A percentile compares a stretch with the other conserved stretches of the same genome.
Evolutionary conservation across 78 protist species (phyloP).

Genomic region (Chrysochromulina parva): DNA sequence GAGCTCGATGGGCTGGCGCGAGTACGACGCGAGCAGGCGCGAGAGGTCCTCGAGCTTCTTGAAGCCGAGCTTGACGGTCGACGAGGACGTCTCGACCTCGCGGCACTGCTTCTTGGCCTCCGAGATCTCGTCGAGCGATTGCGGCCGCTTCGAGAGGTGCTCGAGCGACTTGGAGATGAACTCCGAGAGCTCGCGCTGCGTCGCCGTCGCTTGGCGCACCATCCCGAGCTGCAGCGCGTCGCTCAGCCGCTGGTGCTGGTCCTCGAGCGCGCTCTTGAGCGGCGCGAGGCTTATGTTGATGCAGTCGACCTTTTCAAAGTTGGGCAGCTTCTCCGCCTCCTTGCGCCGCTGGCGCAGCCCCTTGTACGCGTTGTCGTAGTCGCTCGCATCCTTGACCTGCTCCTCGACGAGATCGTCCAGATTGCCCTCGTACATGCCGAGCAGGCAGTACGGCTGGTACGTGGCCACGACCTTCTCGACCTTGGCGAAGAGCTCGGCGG

Average conservation of each 20-base stretch:
- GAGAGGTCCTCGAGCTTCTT: slow-evolving; percentile 14
- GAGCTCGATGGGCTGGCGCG: neutral
- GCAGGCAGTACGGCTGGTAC: neutral
- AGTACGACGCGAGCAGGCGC: slow-evolving; percentile 35
- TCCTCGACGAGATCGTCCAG: slow-evolving; percentile 27
- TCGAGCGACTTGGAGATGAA: slow-evolving; percentile 35
- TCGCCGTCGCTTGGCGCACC: neutral
- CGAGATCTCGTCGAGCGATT: slow-evolving; percentile 59
- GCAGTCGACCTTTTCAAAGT: slow-evolving; percentile 56
- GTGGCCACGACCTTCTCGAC: neutral
- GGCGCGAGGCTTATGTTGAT: slow-evolving; percentile 51
- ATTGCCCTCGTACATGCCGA: slow-evolving; percentile 20
- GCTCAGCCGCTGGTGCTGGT: slow-evolving; percentile 26
- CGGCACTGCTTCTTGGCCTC: slow-evolving; percentile 20
- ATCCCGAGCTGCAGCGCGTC: slow-evolving; percentile 53
- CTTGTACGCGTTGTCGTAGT: slow-evolving; percentile 69
- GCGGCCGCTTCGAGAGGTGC: slow-evolving; percentile 33
- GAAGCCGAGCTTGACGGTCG: too few relatives aligned
- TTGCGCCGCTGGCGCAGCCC: slow-evolving; percentile 18
- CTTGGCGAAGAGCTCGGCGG: slow-evolving; percentile 53
- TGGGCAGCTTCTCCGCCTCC: slow-evolving; percentile 66
- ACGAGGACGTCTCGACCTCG: neutral
- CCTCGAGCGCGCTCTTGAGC: slow-evolving; percentile 63
- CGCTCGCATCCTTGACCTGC: slow-evolving; percentile 21
- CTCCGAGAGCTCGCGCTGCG: slow-evolving; percentile 18